phyloP scores from a whole-genome alignment of 148 eudicot species.

The Pouteria glomerata region DNA sequence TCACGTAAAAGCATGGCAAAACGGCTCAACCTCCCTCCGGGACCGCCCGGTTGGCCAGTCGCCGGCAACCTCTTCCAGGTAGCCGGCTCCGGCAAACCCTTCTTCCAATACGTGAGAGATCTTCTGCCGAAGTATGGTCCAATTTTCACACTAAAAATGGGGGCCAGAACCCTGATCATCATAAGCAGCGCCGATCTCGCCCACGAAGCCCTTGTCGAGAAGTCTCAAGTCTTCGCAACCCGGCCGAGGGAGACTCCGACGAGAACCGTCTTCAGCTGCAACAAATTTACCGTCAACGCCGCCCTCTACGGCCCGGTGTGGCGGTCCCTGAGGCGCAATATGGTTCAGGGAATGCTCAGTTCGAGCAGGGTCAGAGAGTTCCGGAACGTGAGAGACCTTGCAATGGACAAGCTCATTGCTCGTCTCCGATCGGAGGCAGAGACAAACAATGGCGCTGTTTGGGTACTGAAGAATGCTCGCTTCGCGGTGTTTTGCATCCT shows the following conservation, averaged over 20 bases:
- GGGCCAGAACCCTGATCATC: slow-evolving; percentile 72
- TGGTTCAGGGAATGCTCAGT: slow-evolving; percentile 88
- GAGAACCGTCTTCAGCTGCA: slow-evolving; percentile 58
- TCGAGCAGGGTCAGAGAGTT: slow-evolving; percentile 43
- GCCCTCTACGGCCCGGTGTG: slow-evolving; percentile 75
- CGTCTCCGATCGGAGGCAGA: slow-evolving; percentile 50
- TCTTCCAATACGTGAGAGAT: slow-evolving; percentile 62
- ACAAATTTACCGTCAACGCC: slow-evolving; percentile 87
- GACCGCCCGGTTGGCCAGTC: slow-evolving; percentile 88
- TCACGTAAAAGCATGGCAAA: slow-evolving; percentile 14
- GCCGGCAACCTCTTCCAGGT: slow-evolving; percentile 92
- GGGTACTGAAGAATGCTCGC: slow-evolving; percentile 54
- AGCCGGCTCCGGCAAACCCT: slow-evolving; percentile 71
- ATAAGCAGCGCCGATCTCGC: slow-evolving; percentile 50
- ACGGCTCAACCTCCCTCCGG: slow-evolving; percentile 55
- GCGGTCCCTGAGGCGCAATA: slow-evolving; percentile 72
- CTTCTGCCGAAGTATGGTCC: slow-evolving; percentile 64
- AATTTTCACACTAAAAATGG: slow-evolving; percentile 79
- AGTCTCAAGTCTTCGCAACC: slow-evolving; percentile 66
- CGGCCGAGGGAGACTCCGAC: slow-evolving; percentile 85
- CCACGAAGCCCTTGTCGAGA: slow-evolving; percentile 63
- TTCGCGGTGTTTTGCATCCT: slow-evolving; percentile 78
- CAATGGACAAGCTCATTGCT: slow-evolving; percentile 62
- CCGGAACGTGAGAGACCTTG: slow-evolving; percentile 27
- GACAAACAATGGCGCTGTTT: slow-evolving; percentile 52